phyloP scores from a whole-genome alignment of 2,329 filamentous ascomycete species.

The Beauveria rudraprayagi region DNA sequence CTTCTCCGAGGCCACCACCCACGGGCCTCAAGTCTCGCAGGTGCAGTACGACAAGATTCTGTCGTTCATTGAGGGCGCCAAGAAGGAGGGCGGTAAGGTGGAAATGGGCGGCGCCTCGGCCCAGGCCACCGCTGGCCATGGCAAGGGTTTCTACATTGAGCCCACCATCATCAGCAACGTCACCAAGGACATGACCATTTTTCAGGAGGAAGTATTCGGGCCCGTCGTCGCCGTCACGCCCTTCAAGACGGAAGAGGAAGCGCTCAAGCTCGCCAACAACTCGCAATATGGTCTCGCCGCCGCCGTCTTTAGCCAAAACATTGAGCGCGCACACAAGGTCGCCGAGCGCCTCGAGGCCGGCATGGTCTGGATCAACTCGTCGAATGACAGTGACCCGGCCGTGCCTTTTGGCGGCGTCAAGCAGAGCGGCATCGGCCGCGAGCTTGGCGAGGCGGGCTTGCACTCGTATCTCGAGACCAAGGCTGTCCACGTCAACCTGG shows the following conservation, averaged over 20 bases:
- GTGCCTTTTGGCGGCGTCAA: slow-evolving; percentile 40
- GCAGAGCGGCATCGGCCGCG: slow-evolving; percentile 40
- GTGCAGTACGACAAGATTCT: slow-evolving; percentile 63
- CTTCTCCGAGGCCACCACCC: slow-evolving; percentile 60
- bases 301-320: slow-evolving; percentile 53
- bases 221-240: slow-evolving; percentile 34
- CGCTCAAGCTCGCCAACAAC: slow-evolving; percentile 37
- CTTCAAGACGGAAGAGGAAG: slow-evolving; percentile 36
- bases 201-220: slow-evolving; percentile 39
- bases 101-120: slow-evolving; percentile 51
- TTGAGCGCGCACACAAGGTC: slow-evolving; percentile 40
- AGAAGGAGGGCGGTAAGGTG: slow-evolving; percentile 62
- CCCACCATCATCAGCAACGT: slow-evolving; percentile 39
- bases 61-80: slow-evolving; percentile 60
- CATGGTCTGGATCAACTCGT: slow-evolving; percentile 45
- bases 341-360: slow-evolving; percentile 53
- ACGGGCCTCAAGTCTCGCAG: slow-evolving; percentile 67
- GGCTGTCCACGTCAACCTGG: slow-evolving; percentile 37
- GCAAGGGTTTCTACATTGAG: slow-evolving; percentile 38
- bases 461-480: slow-evolving; percentile 37
- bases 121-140: slow-evolving; percentile 23
- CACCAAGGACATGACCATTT: slow-evolving; percentile 33
- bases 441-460: slow-evolving; percentile 37
- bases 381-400: slow-evolving; percentile 35
- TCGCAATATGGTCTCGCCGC: slow-evolving; percentile 54